Evolutionary conservation across 257 asterid species (phyloP).

Genomic region (Orobanche coerulescens): DNA sequence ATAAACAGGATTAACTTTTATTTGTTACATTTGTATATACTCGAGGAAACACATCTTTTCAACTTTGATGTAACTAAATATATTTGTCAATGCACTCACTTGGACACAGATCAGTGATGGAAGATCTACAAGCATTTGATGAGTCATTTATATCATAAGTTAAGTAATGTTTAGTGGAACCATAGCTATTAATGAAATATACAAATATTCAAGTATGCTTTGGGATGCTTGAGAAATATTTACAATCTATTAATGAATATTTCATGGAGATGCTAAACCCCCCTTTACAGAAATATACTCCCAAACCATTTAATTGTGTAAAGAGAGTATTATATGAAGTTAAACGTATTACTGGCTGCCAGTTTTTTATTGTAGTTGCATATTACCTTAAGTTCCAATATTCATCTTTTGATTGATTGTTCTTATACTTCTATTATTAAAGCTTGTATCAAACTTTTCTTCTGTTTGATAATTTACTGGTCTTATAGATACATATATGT

Average conservation of each 20-base stretch:
- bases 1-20: background rate
- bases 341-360: background rate
- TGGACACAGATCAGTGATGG: background rate
- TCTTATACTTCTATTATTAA: background rate
- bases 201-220: background rate
- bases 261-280: background rate
- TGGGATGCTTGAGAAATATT: background rate
- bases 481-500: constrained; percentile 22
- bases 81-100: background rate
- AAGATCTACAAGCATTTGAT: constrained; percentile 7
- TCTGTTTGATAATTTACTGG: constrained; percentile 9
- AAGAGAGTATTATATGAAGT: constrained; percentile 9
- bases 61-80: background rate
- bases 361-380: background rate
- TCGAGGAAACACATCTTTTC: constrained; percentile 8
- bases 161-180: background rate
- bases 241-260: background rate
- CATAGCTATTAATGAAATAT: background rate
- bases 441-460: background rate
- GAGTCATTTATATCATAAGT: background rate
- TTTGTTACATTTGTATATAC: constrained; percentile 10
- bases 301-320: constrained; percentile 1
- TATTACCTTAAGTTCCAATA: background rate
- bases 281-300: background rate
- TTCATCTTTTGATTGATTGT: background rate